phyloP scores from a whole-genome alignment of 108 stramenopile genomes.

The Phaeodactylum tricornutum region DNA sequence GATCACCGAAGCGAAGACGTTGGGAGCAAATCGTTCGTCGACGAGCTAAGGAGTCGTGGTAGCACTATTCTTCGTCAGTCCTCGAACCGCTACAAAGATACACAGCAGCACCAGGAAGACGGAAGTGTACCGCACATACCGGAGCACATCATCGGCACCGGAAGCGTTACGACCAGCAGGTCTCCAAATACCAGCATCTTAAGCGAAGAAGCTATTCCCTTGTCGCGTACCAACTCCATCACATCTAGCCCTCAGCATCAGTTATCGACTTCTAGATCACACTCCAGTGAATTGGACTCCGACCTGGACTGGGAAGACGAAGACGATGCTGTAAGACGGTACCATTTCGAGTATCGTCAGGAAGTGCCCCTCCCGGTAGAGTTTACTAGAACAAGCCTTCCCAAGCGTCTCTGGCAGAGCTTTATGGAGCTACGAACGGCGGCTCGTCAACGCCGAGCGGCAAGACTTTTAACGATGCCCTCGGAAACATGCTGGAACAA shows the following conservation, averaged over 20 bases:
- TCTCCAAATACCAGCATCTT: too few relatives aligned
- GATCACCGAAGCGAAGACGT: not conserved
- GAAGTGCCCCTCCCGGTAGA: conserved; percentile 4
- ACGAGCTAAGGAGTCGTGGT: too few relatives aligned
- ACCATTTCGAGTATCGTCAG: not conserved
- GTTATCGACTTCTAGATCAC: too few relatives aligned
- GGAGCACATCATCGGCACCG: too few relatives aligned
- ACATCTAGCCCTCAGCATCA: too few relatives aligned
- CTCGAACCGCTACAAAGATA: too few relatives aligned
- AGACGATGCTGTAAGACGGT: conserved; percentile 1
- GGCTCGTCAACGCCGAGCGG: conserved; percentile 5
- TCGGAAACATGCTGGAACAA: not conserved
- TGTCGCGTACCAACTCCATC: not conserved
- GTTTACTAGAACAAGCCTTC: not conserved
- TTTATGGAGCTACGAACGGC: conserved; percentile 1
- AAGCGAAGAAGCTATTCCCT: not conserved
- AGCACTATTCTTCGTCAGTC: too few relatives aligned
- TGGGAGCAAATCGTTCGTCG: not conserved
- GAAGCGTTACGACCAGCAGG: too few relatives aligned
- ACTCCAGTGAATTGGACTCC: not conserved
- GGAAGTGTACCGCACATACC: too few relatives aligned
- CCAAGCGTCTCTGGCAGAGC: conserved; percentile 1
- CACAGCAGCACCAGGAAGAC: too few relatives aligned
- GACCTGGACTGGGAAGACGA: conserved; percentile 1
- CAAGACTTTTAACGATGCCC: not conserved